Evolutionary conservation across 306 rosid genomes (phyloP).

Genomic region (Neltuma alba): DNA sequence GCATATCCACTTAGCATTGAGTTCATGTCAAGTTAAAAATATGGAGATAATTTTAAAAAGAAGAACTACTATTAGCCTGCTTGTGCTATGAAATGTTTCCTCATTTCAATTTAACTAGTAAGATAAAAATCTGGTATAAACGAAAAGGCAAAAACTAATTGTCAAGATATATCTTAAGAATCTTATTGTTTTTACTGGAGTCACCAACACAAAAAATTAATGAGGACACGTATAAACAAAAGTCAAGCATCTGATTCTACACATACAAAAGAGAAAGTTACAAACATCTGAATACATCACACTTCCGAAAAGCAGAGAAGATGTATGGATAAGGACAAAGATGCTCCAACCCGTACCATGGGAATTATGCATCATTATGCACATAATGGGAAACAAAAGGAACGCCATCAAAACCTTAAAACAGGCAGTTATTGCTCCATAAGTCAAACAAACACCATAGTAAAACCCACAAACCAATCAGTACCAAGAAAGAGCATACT

Average conservation of each 20-base stretch:
- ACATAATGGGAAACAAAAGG: constrained; percentile 42
- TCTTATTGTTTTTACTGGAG: neutral
- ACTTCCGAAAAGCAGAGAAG: neutral
- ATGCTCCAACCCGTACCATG: constrained; percentile 1
- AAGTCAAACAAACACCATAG: neutral
- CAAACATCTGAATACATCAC: neutral
- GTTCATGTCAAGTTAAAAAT: neutral
- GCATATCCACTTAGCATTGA: neutral
- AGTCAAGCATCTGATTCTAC: constrained; percentile 7
- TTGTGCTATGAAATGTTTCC: neutral
- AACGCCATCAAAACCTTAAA: neutral
- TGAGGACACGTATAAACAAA: neutral
- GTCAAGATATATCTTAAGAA: neutral
- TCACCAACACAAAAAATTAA: neutral
- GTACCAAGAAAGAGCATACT: neutral
- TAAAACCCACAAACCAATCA: neutral
- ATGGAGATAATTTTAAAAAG: neutral
- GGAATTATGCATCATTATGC: constrained; percentile 30
- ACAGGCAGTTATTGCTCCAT: constrained; percentile 23
- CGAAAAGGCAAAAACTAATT: neutral
- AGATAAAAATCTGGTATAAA: neutral
- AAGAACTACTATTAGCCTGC: neutral
- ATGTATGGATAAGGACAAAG: constrained; percentile 4
- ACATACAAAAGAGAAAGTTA: neutral
- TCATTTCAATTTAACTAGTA: neutral